Base-by-base conservation (phyloP, 768 basidiomycete genomes). In the Cystofilobasidium bisporidii region DNA sequence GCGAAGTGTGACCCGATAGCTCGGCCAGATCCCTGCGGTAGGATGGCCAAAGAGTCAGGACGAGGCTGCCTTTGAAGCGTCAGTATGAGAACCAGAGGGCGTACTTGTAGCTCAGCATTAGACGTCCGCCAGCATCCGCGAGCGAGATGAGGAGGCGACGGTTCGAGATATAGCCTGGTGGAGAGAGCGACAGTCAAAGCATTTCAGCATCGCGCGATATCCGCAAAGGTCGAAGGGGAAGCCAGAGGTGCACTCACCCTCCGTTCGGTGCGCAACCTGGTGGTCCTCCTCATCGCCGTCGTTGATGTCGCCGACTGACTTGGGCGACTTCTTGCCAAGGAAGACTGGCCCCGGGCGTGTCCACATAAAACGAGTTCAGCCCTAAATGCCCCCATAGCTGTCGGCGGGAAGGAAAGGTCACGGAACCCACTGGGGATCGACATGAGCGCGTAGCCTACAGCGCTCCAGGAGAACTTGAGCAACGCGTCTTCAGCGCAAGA, bases 81-180 rank as follows among this genome's bases (percentile, higher is more conserved):
- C n/a, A n/a, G n/a, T n/a, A n/a, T n/a, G n/a, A n/a, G n/a, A n/a
- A n/a, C n/a, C n/a, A n/a, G n/a, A n/a, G n/a, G 41, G 38, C 57
- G 26, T 33, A 60, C 60, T 64, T 64, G 53, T 56, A 53, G 41
- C 53, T 57, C 41, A 68, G 93, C 93, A 98, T 97, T 56, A 97
- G 79, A 40, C 94, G 82, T 0, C 92, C 91, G 20, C 94, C 94
- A 0, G 93, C 94, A 72, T 98, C 94, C 1, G 94, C 92, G n/a
- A 98, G 83, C 1, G 92, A 92, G 38, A 97, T 82, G 2, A 98
- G 81, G 0, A 97, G 82, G 15, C 94, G 83, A 22, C 94, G 84
- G 69, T 92, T 94, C 33, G 92, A 93, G 60, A 98, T 91, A 76
- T 98, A 98, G 10, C 87, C 86, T 87, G 63, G 4, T 22, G 43